phyloP scores from a whole-genome alignment of 2,329 filamentous ascomycete species.

The Aspergillus jensenii region DNA sequence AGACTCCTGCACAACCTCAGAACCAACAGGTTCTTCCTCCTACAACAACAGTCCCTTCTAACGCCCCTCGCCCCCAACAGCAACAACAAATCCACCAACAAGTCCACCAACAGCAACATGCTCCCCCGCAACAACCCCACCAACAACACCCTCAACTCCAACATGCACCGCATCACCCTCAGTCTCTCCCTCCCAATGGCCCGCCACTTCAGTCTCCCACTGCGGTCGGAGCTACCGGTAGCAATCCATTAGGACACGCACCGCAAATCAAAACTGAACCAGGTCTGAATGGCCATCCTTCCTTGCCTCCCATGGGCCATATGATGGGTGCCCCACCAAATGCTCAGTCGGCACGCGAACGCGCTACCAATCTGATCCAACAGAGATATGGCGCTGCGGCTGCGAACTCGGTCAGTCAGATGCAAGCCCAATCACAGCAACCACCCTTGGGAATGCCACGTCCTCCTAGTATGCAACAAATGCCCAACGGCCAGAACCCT shows the following conservation, averaged over 20 bases:
- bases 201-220: constrained; percentile 26
- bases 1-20: constrained; percentile 48
- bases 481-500: constrained; percentile 34
- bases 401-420: constrained; percentile 43
- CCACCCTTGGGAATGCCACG: constrained; percentile 34
- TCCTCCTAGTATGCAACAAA: constrained; percentile 29
- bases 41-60: constrained; percentile 43
- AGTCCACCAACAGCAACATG: constrained; percentile 31
- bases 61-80: constrained; percentile 38
- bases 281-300: constrained; percentile 38
- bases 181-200: constrained; percentile 30
- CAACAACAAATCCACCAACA: constrained; percentile 32
- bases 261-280: constrained; percentile 56
- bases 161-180: constrained; percentile 37
- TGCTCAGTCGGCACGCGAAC: constrained; percentile 53
- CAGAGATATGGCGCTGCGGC: constrained; percentile 47
- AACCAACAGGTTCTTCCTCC: constrained; percentile 38
- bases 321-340: constrained; percentile 38
- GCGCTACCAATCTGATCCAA: constrained; percentile 53
- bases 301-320: constrained; percentile 36
- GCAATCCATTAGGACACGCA: constrained; percentile 31
- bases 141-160: constrained; percentile 27
- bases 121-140: constrained; percentile 36
- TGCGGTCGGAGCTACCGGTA: constrained; percentile 14
- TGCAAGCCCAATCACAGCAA: constrained; percentile 43